Evolutionary conservation across 306 rosid species (phyloP), one percentile per base, ranked within the genome.

Genomic region (Gleditsia sinensis): DNA sequence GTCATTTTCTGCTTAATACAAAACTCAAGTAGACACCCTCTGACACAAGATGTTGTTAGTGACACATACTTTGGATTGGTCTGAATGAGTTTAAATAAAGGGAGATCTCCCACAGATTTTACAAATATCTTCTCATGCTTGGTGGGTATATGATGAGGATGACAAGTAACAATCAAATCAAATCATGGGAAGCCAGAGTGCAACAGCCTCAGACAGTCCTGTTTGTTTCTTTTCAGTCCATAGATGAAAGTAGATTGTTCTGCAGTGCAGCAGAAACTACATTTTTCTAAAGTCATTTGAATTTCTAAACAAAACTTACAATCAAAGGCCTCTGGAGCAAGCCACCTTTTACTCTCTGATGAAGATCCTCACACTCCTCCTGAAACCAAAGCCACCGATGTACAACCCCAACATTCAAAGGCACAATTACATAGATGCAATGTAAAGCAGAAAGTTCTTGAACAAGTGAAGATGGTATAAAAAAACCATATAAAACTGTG

Each of bases 331-430:
- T 86, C 78, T 82, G 79, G 56, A 91, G 83, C 83, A 85, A 77
- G 56, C 92, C 92, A 3, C 67, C 89, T 77, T 89, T 88, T 43
- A 91, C 75, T 79, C 97, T 91, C 60, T 69, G 86, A 57, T 30
- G 70, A 82, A 93, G 81, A 86, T 93, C 91, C 69, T 86, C 80
- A 58, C 96, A 93, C 86, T 93, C 98, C 66, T 82, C 96, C 97
- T 93, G 86, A 74, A 81, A 83, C 49, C 82, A 21, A 68, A 75
- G 72, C 61, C 66, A 51, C 58, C 42, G 11, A 58, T 59, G 36
- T 59, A 61, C 74, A 77, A 66, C 75, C 78, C 46, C 57, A 46
- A 62, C 55, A 58, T 33, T 75, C 28, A 62, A 64, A 76, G 56
- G 62, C 33, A 66, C 30, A 64, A 78, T 32, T 55, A 58, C 30